Conservation (phyloP, 2,329 filamentous ascomycete species). For the Metarhizium anisopliae region DNA sequence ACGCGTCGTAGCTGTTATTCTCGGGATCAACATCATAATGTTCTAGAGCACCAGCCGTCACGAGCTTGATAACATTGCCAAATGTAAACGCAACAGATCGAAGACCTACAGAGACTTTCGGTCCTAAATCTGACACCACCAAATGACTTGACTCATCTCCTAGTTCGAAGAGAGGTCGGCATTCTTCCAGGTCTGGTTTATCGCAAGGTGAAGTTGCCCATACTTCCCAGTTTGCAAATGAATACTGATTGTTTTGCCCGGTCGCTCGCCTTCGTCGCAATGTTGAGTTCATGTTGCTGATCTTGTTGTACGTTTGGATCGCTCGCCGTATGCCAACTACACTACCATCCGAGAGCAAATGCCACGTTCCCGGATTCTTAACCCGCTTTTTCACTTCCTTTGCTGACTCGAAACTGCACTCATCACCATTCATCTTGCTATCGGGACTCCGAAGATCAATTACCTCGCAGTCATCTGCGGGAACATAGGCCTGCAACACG, state of each 20-base stretch:
- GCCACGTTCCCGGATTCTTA: slow-evolving; percentile 57
- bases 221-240: slow-evolving; percentile 36
- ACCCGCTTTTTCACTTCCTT: slow-evolving; percentile 44
- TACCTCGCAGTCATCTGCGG: slow-evolving; percentile 40
- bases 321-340: slow-evolving; percentile 54
- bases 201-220: slow-evolving; percentile 43
- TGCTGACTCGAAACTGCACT: slow-evolving; percentile 42
- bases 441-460: slow-evolving; percentile 44
- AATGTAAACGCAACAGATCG: slow-evolving; percentile 61
- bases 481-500: slow-evolving; percentile 55
- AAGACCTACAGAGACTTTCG: slow-evolving; percentile 52
- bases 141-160: slow-evolving; percentile 41
- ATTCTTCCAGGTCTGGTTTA: slow-evolving; percentile 35
- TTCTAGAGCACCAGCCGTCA: slow-evolving; percentile 54
- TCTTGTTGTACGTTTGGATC: slow-evolving; percentile 8
- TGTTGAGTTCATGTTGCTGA: neutral
- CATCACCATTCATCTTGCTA: slow-evolving; percentile 30
- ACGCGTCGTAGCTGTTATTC: slow-evolving; percentile 18
- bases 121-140: slow-evolving; percentile 57
- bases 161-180: slow-evolving; percentile 32
- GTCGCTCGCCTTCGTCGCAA: slow-evolving; percentile 2
- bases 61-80: slow-evolving; percentile 64
- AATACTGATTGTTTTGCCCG: neutral
- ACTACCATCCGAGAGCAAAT: slow-evolving; percentile 48
- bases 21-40: slow-evolving; percentile 42